A percentile compares a stretch with the other conserved stretches of the same genome.
Conservation (phyloP, 2,329 filamentous ascomycete genomes). For the Ilyonectria robusta region DNA sequence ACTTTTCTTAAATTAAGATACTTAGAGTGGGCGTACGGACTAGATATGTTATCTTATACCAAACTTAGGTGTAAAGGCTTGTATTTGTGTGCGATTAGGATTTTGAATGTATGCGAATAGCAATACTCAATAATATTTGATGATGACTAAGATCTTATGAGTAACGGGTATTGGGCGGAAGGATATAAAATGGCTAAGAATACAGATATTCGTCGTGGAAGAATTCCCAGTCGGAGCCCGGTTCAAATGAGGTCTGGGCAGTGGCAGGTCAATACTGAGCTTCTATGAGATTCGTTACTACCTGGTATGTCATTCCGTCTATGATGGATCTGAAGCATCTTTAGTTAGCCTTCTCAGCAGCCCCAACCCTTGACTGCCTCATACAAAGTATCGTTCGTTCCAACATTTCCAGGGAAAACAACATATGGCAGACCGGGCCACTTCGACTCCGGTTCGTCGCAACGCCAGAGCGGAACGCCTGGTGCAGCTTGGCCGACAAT, state of each 20-base stretch:
- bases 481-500: slow-evolving; percentile 71
- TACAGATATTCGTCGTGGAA: background rate
- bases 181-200: background rate
- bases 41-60: too few relatives aligned
- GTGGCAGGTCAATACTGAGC: background rate
- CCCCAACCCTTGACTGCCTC: slow-evolving; percentile 35
- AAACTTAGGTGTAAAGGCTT: too few relatives aligned
- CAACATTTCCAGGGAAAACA: slow-evolving; percentile 43
- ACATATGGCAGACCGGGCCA: slow-evolving; percentile 65
- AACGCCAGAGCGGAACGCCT: slow-evolving; percentile 72
- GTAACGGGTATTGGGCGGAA: background rate
- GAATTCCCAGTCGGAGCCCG: too few relatives aligned
- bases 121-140: too few relatives aligned
- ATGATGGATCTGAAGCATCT: background rate
- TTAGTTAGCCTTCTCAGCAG: slow-evolving; percentile 9
- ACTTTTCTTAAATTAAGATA: too few relatives aligned
- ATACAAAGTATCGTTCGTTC: slow-evolving; percentile 34
- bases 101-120: too few relatives aligned
- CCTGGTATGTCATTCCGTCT: too few relatives aligned
- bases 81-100: too few relatives aligned
- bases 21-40: too few relatives aligned
- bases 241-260: too few relatives aligned
- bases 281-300: background rate
- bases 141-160: too few relatives aligned
- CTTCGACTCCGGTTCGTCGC: slow-evolving; percentile 66